These are phyloP conservation scores for Trametes punicea DNA, from an alignment of 768 basidiomycete genomes.

Conservation along the genomic window DNA sequence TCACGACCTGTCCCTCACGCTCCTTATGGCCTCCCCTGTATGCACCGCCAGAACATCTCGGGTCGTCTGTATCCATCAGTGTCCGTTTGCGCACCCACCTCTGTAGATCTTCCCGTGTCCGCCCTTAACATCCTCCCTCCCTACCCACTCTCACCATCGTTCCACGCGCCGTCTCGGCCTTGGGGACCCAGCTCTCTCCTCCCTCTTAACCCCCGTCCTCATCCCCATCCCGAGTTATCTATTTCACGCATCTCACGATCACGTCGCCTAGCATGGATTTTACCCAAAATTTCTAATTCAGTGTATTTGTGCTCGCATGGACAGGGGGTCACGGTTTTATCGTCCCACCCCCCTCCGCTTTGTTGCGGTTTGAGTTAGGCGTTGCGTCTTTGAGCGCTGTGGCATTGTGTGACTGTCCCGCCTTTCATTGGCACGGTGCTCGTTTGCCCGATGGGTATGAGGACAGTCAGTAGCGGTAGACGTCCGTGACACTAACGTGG, in stretches of 20 bases:
- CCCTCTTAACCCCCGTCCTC: background rate
- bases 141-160: background rate
- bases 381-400: too few relatives aligned
- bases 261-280: slow-evolving; percentile 10
- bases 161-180: too few relatives aligned
- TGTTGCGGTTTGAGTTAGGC: too few relatives aligned
- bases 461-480: too few relatives aligned
- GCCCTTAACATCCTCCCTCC: background rate
- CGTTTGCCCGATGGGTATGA: too few relatives aligned
- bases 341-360: background rate
- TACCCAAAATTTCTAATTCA: slow-evolving; percentile 7
- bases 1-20: slow-evolving; percentile 6
- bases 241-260: slow-evolving; percentile 12
- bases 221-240: slow-evolving; percentile 1
- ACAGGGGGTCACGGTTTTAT: background rate
- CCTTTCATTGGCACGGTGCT: too few relatives aligned
- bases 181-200: too few relatives aligned
- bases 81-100: background rate
- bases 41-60: background rate
- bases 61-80: slow-evolving; percentile 11
- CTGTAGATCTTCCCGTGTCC: background rate
- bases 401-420: too few relatives aligned
- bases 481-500: too few relatives aligned
- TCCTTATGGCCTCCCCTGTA: slow-evolving; percentile 1
- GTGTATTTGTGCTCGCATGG: slow-evolving; percentile 11